Conservation (phyloP, 2,329 filamentous ascomycete genomes). For the Hymenoscyphus albidus region DNA sequence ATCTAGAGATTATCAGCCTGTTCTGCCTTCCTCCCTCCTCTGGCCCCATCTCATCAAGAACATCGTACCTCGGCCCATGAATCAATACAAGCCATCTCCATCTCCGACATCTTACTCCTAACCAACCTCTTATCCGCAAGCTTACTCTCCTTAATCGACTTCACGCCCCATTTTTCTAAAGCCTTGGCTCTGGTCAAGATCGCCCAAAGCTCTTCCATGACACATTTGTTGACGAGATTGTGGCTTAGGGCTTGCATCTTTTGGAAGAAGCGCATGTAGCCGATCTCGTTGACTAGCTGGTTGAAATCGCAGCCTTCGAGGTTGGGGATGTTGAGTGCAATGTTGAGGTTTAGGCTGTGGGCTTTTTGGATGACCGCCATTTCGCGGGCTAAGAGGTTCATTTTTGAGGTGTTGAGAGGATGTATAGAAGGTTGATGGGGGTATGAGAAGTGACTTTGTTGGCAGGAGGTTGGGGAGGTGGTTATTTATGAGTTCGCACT, state of each 20-base stretch:
- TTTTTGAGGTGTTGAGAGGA: not conserved
- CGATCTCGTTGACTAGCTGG: not conserved
- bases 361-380: not conserved
- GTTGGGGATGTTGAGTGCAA: not conserved
- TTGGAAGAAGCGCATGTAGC: not conserved
- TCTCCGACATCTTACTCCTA: not conserved
- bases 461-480: not conserved
- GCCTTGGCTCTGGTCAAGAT: not conserved
- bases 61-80: not conserved
- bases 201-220: not conserved
- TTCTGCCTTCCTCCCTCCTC: no score
- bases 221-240: not conserved
- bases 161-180: not conserved
- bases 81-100: not conserved
- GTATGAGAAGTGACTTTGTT: not conserved
- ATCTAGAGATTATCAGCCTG: no score
- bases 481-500: not conserved
- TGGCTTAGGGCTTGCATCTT: not conserved
- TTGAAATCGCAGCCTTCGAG: not conserved
- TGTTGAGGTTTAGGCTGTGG: not conserved
- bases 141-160: not conserved
- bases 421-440: not conserved
- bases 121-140: not conserved
- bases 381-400: not conserved
- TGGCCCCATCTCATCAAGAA: no score